Base-by-base conservation (phyloP, 495 filamentous ascomycete species). In the Aspergillus affinis region DNA sequence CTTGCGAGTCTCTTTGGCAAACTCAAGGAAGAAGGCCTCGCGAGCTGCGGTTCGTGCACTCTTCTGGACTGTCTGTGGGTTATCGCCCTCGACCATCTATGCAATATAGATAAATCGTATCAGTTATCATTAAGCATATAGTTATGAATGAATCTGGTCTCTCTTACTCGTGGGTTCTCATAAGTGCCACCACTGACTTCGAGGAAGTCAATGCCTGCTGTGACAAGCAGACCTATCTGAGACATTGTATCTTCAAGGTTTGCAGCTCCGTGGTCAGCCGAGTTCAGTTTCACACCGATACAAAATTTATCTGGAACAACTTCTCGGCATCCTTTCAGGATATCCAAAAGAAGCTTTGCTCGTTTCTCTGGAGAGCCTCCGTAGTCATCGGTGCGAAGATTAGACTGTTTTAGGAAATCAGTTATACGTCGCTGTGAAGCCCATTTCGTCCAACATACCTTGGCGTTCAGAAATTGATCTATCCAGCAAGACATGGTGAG, bases 11-110 rank as follows among this genome's bases (percentile, higher is more conserved):
- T 70, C 69, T 21, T 69, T 65, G 1, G 83, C 80, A 57, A 86
- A 85, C 60, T 83, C 77, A 48, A 86, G 71, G 75, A 86, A 87
- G 75, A 86, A 87, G 10, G 83, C 80, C 58, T 87, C 84, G n/a
- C 84, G 78, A 7, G 74, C n/a, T n/a, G n/a, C n/a, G n/a, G n/a
- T n/a, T n/a, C n/a, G n/a, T n/a, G n/a, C n/a, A n/a, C n/a, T n/a
- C n/a, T n/a, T n/a, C n/a, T n/a, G n/a, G n/a, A n/a, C n/a, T n/a
- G n/a, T n/a, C n/a, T n/a, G n/a, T n/a, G n/a, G n/a, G n/a, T n/a
- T n/a, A n/a, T n/a, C n/a, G n/a, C n/a, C n/a, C n/a, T n/a, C n/a
- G n/a, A n/a, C n/a, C n/a, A n/a, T n/a, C n/a, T n/a, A n/a, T n/a
- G n/a, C n/a, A n/a, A n/a, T n/a, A n/a, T n/a, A n/a, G n/a, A n/a